phyloP scores from a whole-genome alignment of 345 rosid genomes.

The Noccaea bulbosa region DNA sequence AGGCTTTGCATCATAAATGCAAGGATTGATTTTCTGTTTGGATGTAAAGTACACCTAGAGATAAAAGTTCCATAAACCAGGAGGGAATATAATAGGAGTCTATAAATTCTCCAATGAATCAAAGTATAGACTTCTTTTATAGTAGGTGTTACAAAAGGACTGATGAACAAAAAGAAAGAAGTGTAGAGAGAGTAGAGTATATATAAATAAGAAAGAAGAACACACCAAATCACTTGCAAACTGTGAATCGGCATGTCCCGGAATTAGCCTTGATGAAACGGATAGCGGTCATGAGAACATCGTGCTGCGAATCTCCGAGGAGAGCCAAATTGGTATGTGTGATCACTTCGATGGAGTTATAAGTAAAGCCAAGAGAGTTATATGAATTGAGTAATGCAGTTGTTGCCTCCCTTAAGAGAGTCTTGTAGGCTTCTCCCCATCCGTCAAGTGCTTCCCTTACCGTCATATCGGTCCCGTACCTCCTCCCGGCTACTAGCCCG shows the following conservation, averaged over 20 bases:
- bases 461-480: slow-evolving; percentile 68
- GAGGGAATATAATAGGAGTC: neutral
- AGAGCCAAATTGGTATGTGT: slow-evolving; percentile 63
- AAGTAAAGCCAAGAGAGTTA: slow-evolving; percentile 66
- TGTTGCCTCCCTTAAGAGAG: slow-evolving; percentile 80
- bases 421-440: slow-evolving; percentile 71
- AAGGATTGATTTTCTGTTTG: neutral
- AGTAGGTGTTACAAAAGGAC: slow-evolving; percentile 34
- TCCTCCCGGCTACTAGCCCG: slow-evolving; percentile 58
- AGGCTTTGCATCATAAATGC: slow-evolving; percentile 5
- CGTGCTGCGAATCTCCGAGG: slow-evolving; percentile 53
- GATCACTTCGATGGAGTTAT: slow-evolving; percentile 52
- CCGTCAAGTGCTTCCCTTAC: slow-evolving; percentile 67
- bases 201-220: neutral
- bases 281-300: slow-evolving; percentile 61
- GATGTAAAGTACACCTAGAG: neutral
- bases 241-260: slow-evolving; percentile 67
- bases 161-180: neutral
- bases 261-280: slow-evolving; percentile 76
- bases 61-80: neutral
- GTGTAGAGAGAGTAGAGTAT: neutral
- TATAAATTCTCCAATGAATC: slow-evolving; percentile 30
- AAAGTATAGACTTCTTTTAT: slow-evolving; percentile 14
- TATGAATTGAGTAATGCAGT: slow-evolving; percentile 87
- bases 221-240: slow-evolving; percentile 55